Percentiles rank a stretch among this genome's conserved stretches.
Evolutionary conservation across 2,329 filamentous ascomycete species (phyloP).

Genomic region (Stemphylium vesicarium): DNA sequence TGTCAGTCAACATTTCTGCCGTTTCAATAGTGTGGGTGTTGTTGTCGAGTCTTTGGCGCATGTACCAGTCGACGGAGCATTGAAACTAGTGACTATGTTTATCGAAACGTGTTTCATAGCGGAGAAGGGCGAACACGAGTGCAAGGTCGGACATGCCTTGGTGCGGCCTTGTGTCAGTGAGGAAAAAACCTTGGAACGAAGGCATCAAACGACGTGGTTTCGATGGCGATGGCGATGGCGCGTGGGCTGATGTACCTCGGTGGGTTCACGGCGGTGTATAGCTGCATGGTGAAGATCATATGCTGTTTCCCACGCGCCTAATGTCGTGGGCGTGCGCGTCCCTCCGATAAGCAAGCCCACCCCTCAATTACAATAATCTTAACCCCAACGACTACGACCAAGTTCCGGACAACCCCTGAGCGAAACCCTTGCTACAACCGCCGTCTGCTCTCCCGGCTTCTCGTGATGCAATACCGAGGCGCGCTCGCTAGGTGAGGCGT

Average conservation of each 20-base stretch:
- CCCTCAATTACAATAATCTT: background rate
- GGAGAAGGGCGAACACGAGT: background rate
- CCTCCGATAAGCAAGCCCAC: background rate
- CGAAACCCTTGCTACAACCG: background rate
- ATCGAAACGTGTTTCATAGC: slow-evolving; percentile 13
- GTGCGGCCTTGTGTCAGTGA: too few relatives aligned
- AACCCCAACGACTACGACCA: background rate
- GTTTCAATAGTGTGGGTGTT: slow-evolving; percentile 5
- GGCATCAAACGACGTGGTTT: background rate
- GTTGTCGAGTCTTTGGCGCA: background rate
- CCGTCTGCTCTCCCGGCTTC: too few relatives aligned
- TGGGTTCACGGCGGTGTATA: slow-evolving; percentile 7
- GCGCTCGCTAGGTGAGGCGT: background rate
- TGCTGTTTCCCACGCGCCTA: background rate
- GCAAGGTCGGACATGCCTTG: background rate
- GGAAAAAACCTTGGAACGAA: too few relatives aligned
- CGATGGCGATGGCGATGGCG: background rate
- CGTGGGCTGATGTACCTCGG: slow-evolving; percentile 2
- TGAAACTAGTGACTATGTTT: slow-evolving; percentile 3
- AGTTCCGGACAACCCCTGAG: background rate
- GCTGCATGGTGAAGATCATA: background rate
- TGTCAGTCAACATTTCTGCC: background rate
- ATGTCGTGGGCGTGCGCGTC: background rate
- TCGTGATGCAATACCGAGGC: background rate
- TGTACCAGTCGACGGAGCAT: background rate